These are phyloP conservation scores for Wickerhamomyces chaumierensis DNA, from an alignment of 805 yeast species.

Conservation along the genomic window DNA sequence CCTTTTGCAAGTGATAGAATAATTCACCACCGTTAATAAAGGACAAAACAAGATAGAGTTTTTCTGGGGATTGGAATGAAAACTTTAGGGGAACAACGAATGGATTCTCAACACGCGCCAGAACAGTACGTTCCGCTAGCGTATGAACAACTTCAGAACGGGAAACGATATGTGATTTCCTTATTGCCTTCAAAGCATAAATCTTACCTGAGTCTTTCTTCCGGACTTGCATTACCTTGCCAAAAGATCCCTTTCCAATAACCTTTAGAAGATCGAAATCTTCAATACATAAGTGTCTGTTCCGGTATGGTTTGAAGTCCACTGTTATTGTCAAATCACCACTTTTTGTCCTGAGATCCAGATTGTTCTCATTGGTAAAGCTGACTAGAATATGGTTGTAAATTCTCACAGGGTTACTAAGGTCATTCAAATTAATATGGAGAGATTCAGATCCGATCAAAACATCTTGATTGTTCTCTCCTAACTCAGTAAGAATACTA, in stretches of 20 bases:
- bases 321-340: constrained; percentile 53
- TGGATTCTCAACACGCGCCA: constrained; percentile 88
- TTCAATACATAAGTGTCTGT: constrained; percentile 69
- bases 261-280: constrained; percentile 91
- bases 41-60: constrained; percentile 78
- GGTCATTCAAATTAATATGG: constrained; percentile 41
- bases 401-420: constrained; percentile 41
- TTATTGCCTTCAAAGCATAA: constrained; percentile 86
- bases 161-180: constrained; percentile 90
- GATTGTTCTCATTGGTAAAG: constrained; percentile 22
- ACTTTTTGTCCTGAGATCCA: constrained; percentile 9
- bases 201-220: constrained; percentile 92
- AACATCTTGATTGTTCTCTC: constrained; percentile 36
- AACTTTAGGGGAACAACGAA: constrained; percentile 94
- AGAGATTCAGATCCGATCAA: constrained; percentile 63
- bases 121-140: constrained; percentile 88
- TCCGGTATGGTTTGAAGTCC: constrained; percentile 57
- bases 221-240: constrained; percentile 97
- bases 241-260: constrained; percentile 96
- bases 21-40: constrained; percentile 96
- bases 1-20: constrained; percentile 86
- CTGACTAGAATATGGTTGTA: constrained; percentile 54
- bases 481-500: constrained; percentile 37
- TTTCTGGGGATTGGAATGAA: constrained; percentile 95
- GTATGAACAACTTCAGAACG: constrained; percentile 95